phyloP scores from a whole-genome alignment of 1,284 basidiomycete species.

The Papiliotrema nemorosa region DNA sequence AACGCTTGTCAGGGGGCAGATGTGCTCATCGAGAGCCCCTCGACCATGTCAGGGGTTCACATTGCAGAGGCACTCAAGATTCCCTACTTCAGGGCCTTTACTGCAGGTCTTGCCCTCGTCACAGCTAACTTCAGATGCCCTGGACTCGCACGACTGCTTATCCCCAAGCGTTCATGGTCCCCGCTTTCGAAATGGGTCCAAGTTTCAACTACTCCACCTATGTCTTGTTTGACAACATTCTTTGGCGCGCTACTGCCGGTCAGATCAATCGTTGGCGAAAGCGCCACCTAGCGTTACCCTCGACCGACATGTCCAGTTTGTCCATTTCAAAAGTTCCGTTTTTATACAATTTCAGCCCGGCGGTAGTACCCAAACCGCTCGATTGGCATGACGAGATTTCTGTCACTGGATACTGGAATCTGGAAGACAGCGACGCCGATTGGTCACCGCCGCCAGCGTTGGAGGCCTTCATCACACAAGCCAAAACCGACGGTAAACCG shows the following conservation, averaged over 20 bases:
- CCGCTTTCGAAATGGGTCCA: slow-evolving; percentile 50
- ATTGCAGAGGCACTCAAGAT: slow-evolving; percentile 72
- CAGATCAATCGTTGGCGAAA: slow-evolving; percentile 73
- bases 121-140: slow-evolving; percentile 55
- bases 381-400: slow-evolving; percentile 70
- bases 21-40: slow-evolving; percentile 63
- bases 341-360: slow-evolving; percentile 62
- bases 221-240: slow-evolving; percentile 66
- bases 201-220: slow-evolving; percentile 49
- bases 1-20: slow-evolving; percentile 67
- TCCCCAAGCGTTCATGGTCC: slow-evolving; percentile 63
- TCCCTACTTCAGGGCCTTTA: slow-evolving; percentile 67
- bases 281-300: slow-evolving; percentile 55
- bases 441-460: slow-evolving; percentile 60
- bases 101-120: slow-evolving; percentile 25
- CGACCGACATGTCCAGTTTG: slow-evolving; percentile 65
- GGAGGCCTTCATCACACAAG: slow-evolving; percentile 58
- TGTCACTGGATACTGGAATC: slow-evolving; percentile 58
- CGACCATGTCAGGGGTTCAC: slow-evolving; percentile 75
- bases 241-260: slow-evolving; percentile 64
- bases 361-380: slow-evolving; percentile 66
- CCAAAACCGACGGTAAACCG: slow-evolving; percentile 58
- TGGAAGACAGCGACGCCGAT: slow-evolving; percentile 60
- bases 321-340: slow-evolving; percentile 66
- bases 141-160: slow-evolving; percentile 63